Base-by-base conservation (phyloP, 495 filamentous ascomycete species). In the Penicillium angulare region DNA sequence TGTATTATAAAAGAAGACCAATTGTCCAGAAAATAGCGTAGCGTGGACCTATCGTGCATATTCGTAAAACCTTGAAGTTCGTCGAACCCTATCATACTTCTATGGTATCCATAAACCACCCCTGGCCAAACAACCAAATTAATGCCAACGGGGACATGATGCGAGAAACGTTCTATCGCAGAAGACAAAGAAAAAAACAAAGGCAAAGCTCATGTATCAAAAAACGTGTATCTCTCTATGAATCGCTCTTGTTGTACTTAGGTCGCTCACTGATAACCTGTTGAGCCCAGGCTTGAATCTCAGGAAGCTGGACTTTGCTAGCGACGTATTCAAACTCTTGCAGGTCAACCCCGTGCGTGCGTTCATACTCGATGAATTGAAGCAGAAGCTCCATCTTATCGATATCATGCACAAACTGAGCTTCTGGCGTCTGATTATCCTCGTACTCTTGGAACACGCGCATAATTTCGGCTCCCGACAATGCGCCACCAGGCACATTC, bases 361-460 rank as follows among this genome's bases (percentile, higher is more conserved):
- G 88, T 80, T 98, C 93, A 65, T 98, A 98, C 67, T 98, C 93
- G 17, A 96, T 76, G 86, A 96, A 96, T 74, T 98, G 93, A 64
- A 93, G 69, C 38, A 98, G 66, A 31, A 98, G 72, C 73, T 98
- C 93, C 65, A 97, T 84, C 79, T 97, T 96, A 68, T 98, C 93
- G 47, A 98, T 81, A 72, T 97, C 93, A 61, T 98, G 93, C 13
- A 98, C 95, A 54, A 90, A 98, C 52, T 83, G 72, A 46, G 87
- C 86, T 69, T 97, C 91, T 31, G 83, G 69, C 22, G 93, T 97
- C 69, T 83, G 69, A 6, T 83, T 83, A 32, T 88, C 86, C 69
- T 98, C 93, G 67, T 98, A 98, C 65, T 98, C 93, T 56, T 91
- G 79, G 86, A 93, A 98, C 29, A 96, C 70, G 8, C 69, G 79